phyloP scores from a whole-genome alignment of 2,329 filamentous ascomycete genomes.

The Amylocarpus encephaloides region DNA sequence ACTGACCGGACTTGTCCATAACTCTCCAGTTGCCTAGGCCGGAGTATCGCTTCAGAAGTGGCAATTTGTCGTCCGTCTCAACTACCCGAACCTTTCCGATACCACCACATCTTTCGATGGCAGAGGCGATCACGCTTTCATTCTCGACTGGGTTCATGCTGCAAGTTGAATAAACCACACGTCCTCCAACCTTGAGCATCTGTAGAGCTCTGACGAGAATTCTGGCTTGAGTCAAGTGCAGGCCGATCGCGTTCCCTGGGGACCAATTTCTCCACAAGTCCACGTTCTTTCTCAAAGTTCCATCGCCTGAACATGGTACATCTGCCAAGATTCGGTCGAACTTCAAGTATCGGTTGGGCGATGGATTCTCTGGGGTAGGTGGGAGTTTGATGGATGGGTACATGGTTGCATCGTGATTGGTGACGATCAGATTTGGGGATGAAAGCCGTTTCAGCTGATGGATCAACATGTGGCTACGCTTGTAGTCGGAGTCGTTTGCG shows the following conservation, averaged over 20 bases:
- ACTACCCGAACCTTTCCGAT: slow-evolving; percentile 73
- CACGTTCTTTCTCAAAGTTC: slow-evolving; percentile 86
- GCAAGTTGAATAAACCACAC: slow-evolving; percentile 96
- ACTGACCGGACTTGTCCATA: slow-evolving; percentile 75
- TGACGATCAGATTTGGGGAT: slow-evolving; percentile 93
- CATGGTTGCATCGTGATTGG: slow-evolving; percentile 94
- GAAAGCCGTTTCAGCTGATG: slow-evolving; percentile 97
- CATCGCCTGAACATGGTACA: slow-evolving; percentile 94
- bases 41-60: slow-evolving; percentile 66
- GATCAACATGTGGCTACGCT: slow-evolving; percentile 92
- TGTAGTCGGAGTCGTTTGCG: slow-evolving; percentile 95
- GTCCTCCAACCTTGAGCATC: slow-evolving; percentile 90
- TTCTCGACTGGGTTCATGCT: slow-evolving; percentile 99
- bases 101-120: slow-evolving; percentile 86
- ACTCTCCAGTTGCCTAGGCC: slow-evolving; percentile 82
- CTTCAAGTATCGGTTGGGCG: slow-evolving; percentile 71
- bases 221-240: slow-evolving; percentile 79
- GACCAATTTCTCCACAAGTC: slow-evolving; percentile 95
- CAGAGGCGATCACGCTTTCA: slow-evolving; percentile 81
- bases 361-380: slow-evolving; percentile 47
- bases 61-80: slow-evolving; percentile 73
- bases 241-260: slow-evolving; percentile 76
- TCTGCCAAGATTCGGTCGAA: slow-evolving; percentile 96
- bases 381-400: slow-evolving; percentile 90
- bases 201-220: slow-evolving; percentile 90